phyloP scores from a whole-genome alignment of 345 rosid species.

The Triadica sebifera region DNA sequence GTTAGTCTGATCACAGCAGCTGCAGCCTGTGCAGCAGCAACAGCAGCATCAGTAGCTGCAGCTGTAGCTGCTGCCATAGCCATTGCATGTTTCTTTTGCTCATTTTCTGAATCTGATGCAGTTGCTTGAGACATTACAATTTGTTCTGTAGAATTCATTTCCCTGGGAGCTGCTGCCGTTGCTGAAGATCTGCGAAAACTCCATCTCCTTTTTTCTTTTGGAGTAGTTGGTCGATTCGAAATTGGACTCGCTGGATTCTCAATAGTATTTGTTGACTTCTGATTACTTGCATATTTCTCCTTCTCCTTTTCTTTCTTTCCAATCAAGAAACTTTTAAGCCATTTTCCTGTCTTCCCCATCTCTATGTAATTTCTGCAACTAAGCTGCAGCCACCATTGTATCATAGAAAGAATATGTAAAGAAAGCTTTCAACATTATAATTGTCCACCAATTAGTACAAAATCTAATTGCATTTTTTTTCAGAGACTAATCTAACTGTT shows the following conservation, averaged over 20 bases:
- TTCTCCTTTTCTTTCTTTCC: slow-evolving; percentile 66
- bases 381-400: background rate
- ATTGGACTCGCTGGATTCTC: slow-evolving; percentile 51
- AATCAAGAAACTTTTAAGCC: slow-evolving; percentile 67
- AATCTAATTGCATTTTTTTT: slow-evolving; percentile 15
- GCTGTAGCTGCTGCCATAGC: slow-evolving; percentile 31
- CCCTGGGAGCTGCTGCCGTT: slow-evolving; percentile 39
- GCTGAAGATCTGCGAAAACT: slow-evolving; percentile 87
- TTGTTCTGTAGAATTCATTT: slow-evolving; percentile 32
- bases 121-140: slow-evolving; percentile 15
- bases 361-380: slow-evolving; percentile 22
- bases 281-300: slow-evolving; percentile 18
- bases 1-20: slow-evolving; percentile 48
- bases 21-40: slow-evolving; percentile 52
- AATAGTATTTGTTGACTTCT: slow-evolving; percentile 17
- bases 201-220: slow-evolving; percentile 81
- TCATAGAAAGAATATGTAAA: slow-evolving; percentile 19
- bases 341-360: slow-evolving; percentile 87
- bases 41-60: slow-evolving; percentile 46
- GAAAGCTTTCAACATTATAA: slow-evolving; percentile 12
- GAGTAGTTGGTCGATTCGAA: slow-evolving; percentile 46
- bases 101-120: slow-evolving; percentile 33
- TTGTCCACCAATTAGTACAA: background rate
- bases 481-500: slow-evolving; percentile 36
- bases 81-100: slow-evolving; percentile 47